Evolutionary conservation across 2,329 filamentous ascomycete species (phyloP).

Genomic region (Fusarium sp.): DNA sequence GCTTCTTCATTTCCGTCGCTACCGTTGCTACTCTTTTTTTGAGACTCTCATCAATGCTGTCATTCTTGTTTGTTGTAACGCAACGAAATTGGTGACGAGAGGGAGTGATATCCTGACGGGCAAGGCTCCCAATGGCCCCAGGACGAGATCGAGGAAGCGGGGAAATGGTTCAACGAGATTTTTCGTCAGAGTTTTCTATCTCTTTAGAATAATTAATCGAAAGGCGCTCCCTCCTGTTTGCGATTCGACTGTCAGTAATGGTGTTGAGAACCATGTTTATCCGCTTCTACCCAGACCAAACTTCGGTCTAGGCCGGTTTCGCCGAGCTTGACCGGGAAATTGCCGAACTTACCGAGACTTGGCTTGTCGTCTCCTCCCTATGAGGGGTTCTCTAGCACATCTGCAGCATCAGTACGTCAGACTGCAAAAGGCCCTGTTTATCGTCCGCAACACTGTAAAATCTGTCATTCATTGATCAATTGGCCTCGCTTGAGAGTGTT

Average conservation of each 20-base stretch:
- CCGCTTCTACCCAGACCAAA: background rate
- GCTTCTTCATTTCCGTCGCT: no score
- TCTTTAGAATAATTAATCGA: background rate
- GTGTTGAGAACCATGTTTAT: background rate
- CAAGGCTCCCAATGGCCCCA: no score
- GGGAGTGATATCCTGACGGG: no score
- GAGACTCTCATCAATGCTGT: no score
- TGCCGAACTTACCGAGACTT: background rate
- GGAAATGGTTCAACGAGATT: background rate
- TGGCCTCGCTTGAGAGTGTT: no score
- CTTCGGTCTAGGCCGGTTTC: background rate
- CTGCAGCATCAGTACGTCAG: background rate
- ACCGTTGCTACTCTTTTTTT: no score
- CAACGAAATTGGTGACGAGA: no score
- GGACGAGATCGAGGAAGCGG: background rate
- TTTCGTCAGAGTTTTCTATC: background rate
- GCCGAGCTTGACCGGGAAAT: conserved; percentile 3
- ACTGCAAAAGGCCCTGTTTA: background rate
- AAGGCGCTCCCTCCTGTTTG: background rate
- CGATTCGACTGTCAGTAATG: background rate
- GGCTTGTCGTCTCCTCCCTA: background rate
- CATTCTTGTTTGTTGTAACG: no score
- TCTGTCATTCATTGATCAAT: background rate
- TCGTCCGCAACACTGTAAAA: background rate
- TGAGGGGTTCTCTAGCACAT: background rate